Evolutionary conservation across 352 stramenopile species (phyloP).

Genomic region (Pythium phragmiticola): DNA sequence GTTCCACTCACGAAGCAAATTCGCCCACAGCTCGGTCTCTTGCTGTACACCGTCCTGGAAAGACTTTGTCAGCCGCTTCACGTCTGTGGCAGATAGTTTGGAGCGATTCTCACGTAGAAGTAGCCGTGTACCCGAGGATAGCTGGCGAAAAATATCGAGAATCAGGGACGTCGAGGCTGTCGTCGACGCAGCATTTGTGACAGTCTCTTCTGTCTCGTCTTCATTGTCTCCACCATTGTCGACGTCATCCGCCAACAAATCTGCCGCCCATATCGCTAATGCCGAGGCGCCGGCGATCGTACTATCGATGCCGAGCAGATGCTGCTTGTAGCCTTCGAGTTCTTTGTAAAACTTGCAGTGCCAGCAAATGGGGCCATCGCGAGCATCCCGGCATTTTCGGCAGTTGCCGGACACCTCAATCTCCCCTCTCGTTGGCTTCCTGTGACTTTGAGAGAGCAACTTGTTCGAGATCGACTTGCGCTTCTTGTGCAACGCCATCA

Average conservation of each 20-base stretch:
- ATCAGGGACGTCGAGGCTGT: constrained; percentile 31
- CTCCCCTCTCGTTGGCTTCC: constrained; percentile 38
- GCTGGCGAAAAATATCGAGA: constrained; percentile 64
- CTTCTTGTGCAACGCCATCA: constrained; percentile 41
- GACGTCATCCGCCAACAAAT: background rate
- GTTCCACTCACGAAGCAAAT: constrained; percentile 52
- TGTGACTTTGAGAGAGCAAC: constrained; percentile 42
- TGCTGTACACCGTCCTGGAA: constrained; percentile 37
- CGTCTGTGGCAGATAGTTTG: background rate
- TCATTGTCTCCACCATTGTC: background rate
- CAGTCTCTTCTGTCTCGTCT: background rate
- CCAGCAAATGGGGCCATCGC: constrained; percentile 53
- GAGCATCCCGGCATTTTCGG: constrained; percentile 51
- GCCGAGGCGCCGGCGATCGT: background rate
- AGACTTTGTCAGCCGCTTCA: background rate
- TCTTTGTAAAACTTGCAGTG: constrained; percentile 74
- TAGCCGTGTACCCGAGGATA: constrained; percentile 31
- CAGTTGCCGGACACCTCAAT: constrained; percentile 71
- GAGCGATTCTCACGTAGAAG: constrained; percentile 16
- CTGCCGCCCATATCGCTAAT: constrained; percentile 6
- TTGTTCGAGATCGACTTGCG: constrained; percentile 33
- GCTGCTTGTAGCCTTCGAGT: constrained; percentile 49
- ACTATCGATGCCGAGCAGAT: constrained; percentile 56
- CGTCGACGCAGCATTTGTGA: background rate
- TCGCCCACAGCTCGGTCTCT: constrained; percentile 48